Base-by-base conservation (phyloP, 2,329 filamentous ascomycete species). In the Nemania sp. region DNA sequence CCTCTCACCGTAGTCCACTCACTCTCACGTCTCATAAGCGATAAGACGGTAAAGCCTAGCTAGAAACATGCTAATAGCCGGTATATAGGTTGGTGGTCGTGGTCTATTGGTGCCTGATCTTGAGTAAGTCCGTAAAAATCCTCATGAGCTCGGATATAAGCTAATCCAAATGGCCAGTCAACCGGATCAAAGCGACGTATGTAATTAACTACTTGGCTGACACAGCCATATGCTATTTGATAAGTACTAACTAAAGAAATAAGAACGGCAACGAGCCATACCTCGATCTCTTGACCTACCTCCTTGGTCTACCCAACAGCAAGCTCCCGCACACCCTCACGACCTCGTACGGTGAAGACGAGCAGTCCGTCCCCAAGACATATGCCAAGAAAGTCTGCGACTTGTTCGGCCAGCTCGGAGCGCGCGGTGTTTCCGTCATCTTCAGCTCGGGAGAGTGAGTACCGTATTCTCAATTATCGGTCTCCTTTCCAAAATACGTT, bases 51-150 rank as follows among this genome's bases (percentile, higher is more conserved):
- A 15, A 15, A 11, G 20, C 11, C 5, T 14, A 12, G n/a, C 7
- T 39, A 39, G 5, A 11, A 11, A 11, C 19, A 6, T 39, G 33
- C 44, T 47, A 39, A 47, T 15, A 37, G 1, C 9, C 33, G 3
- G 86, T 79, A 62, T 80, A 8, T 23, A 77, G 3, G 83, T 79
- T 2, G 82, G 76, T 8, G 84, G 83, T 14, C 72, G 69, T 17
- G 81, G 79, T 3, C 77, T 77, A 0, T 73, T 81, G 51, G 66
- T 77, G 2, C 77, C 80, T 1, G 78, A 81, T 49, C 61, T 74
- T 11, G 72, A 74, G 60, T 64, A 78, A 58, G 64, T 52, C 6
- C 22, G 11, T 11, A 4, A 40, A 36, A 20, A 28, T 26, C 37
- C 22, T 31, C 26, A 11, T 11, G 11, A 9, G 9, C 50, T 48